Evolutionary conservation across 345 rosid species (phyloP).

Genomic region (Euclidium syriacum): DNA sequence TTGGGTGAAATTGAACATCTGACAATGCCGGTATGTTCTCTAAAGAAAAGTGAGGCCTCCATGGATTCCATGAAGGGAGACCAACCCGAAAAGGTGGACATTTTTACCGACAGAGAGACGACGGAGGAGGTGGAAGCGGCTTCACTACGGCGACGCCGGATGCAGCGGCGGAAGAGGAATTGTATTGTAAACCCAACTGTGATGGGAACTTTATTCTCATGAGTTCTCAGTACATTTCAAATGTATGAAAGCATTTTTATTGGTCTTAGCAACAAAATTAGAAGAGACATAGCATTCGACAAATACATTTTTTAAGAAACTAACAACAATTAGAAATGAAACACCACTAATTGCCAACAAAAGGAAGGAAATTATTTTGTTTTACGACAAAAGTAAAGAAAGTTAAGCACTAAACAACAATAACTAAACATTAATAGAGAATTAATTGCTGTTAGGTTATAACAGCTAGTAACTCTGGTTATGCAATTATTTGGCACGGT

Average conservation of each 20-base stretch:
- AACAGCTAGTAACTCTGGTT: conserved; percentile 5
- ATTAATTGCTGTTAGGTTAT: background rate
- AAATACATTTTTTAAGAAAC: background rate
- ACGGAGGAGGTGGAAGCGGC: conserved; percentile 11
- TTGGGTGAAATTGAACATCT: conserved; percentile 35
- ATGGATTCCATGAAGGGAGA: conserved; percentile 82
- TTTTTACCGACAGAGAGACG: conserved; percentile 61
- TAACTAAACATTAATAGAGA: background rate
- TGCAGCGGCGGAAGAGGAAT: conserved; percentile 16
- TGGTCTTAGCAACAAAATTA: conserved; percentile 3
- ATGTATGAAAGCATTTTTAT: background rate
- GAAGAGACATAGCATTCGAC: conserved; percentile 3
- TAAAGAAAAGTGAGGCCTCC: conserved; percentile 89
- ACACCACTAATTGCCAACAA: conserved; percentile 3
- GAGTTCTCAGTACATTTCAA: background rate
- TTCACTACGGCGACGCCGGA: conserved; percentile 19
- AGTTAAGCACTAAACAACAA: conserved; percentile 22
- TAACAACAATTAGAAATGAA: background rate
- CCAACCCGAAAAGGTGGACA: conserved; percentile 95
- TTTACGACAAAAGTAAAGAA: background rate
- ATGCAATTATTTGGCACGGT: conserved; percentile 48
- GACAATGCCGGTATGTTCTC: conserved; percentile 97
- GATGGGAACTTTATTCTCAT: background rate
- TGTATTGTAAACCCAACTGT: too few species aligned
- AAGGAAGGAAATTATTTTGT: background rate